Base-by-base conservation (phyloP, 108 stramenopile genomes). In the Aurantiochytrium sp. region DNA sequence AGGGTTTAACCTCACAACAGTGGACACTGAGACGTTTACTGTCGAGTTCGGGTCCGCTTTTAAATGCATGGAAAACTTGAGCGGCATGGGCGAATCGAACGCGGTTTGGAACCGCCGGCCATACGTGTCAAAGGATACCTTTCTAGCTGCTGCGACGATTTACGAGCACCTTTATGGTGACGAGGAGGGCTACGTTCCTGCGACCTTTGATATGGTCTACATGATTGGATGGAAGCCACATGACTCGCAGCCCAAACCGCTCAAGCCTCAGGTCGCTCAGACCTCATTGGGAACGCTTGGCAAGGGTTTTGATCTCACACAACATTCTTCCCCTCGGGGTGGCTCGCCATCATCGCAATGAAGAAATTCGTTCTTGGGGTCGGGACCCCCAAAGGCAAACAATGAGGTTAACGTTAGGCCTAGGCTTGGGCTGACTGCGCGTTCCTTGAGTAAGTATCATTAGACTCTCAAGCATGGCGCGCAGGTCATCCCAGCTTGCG, bases 161-260 rank as follows among this genome's bases (percentile, higher is more conserved):
- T 98, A 99, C 83, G 93, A 97, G 87, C 94, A 96, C 88, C 91
- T 97, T 91, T 98, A 94, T 90, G 91, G 91, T 49, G 60, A 92
- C 59, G 92, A 93, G 57, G 92, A 92, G 16, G 95, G 94, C 58
- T 53, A n/a, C 59, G 90, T 96, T 42, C 91, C 92, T 58, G 96
- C 97, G 3, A 93, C 95, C 49, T 96, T 95, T 23, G 95, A 97
- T 87, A 93, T 98, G 16, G 97, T 98, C 25, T 99, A 96, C 92
- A 97, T 96, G 76, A 99, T 99, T 90, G 98, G 98, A 29, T 99
- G 98, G 98, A 96, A 95, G 72, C 97, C 97, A 44, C 96, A 99
- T 91, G 96, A 91, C 29, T 95, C 95, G 5, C 98, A 99, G 90
- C 98, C 94, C 72, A 91, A 96, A 88, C 97, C 98, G 5, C 83